phyloP scores from a whole-genome alignment of 305 asterid species.

The Nicotiana rustica region DNA sequence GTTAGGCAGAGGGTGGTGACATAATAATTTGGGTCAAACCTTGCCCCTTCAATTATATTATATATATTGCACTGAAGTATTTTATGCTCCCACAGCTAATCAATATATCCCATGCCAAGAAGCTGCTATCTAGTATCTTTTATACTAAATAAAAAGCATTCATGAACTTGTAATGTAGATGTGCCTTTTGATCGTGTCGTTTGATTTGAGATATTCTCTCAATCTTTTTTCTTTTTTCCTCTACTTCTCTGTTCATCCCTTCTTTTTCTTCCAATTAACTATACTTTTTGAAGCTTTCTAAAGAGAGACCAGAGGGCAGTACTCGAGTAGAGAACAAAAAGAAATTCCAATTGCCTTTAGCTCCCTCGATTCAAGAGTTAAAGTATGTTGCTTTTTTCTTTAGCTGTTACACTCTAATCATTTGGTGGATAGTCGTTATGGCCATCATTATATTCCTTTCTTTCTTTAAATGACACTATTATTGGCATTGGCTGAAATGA shows the following conservation, averaged over 20 bases:
- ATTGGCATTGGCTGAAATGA: conserved; percentile 27
- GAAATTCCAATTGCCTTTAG: conserved; percentile 39
- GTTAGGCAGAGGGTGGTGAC: conserved; percentile 10
- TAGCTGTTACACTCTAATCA: conserved; percentile 43
- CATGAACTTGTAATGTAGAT: conserved; percentile 29
- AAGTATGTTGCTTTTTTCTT: conserved; percentile 44
- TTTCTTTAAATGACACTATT: conserved; percentile 25
- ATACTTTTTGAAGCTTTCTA: conserved; percentile 38
- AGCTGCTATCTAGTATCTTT: neutral
- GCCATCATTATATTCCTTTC: conserved; percentile 40
- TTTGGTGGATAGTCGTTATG: conserved; percentile 36
- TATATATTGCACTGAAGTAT: neutral
- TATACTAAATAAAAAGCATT: neutral
- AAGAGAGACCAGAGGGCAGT: conserved; percentile 27
- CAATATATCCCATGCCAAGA: neutral
- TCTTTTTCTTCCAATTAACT: conserved; percentile 38
- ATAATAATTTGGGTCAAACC: conserved; percentile 13
- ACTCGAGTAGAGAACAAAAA: conserved; percentile 40
- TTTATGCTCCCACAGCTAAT: conserved; percentile 33
- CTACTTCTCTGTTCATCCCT: conserved; percentile 39
- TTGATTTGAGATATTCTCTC: neutral
- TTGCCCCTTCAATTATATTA: conserved; percentile 18
- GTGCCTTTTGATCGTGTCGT: conserved; percentile 5
- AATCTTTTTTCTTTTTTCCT: conserved; percentile 17
- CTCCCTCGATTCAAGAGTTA: conserved; percentile 46